phyloP scores from a whole-genome alignment of 345 rosid species.

The Combretum micranthum region DNA sequence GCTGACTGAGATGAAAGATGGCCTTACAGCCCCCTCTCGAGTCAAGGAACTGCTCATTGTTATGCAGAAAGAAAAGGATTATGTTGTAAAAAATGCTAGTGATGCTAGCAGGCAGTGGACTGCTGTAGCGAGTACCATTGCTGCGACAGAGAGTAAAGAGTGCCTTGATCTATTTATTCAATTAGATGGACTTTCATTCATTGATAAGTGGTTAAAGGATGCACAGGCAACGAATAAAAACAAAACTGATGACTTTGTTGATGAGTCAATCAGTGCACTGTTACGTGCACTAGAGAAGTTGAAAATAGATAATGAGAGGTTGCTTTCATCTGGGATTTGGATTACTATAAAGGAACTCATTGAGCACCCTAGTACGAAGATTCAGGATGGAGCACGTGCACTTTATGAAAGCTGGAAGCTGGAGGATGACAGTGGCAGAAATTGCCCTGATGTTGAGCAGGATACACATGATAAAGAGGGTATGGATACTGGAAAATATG shows the following conservation, averaged over 20 bases:
- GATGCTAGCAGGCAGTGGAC: constrained; percentile 89
- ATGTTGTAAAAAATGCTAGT: constrained; percentile 47
- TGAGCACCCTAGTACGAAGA: constrained; percentile 46
- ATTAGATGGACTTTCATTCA: constrained; percentile 70
- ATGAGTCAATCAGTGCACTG: constrained; percentile 67
- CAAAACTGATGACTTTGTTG: constrained; percentile 42
- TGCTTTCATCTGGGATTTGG: constrained; percentile 72
- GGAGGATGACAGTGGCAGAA: constrained; percentile 21
- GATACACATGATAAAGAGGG: constrained; percentile 22
- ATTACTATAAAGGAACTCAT: constrained; percentile 59
- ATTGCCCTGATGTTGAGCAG: constrained; percentile 22
- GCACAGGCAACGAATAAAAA: constrained; percentile 40
- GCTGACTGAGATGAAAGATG: constrained; percentile 84
- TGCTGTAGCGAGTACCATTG: constrained; percentile 74
- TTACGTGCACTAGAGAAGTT: constrained; percentile 68
- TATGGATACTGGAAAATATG: constrained; percentile 17
- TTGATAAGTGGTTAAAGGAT: constrained; percentile 71
- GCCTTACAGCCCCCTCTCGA: constrained; percentile 63
- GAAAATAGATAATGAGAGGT: constrained; percentile 51
- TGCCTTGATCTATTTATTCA: constrained; percentile 84
- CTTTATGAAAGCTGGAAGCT: constrained; percentile 56
- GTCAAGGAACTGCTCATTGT: constrained; percentile 68
- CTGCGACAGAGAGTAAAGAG: constrained; percentile 76
- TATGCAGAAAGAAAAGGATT: constrained; percentile 68
- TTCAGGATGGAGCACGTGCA: constrained; percentile 67